Evolutionary conservation across 2,329 filamentous ascomycete species (phyloP).

Genomic region (Colletotrichum sp.): DNA sequence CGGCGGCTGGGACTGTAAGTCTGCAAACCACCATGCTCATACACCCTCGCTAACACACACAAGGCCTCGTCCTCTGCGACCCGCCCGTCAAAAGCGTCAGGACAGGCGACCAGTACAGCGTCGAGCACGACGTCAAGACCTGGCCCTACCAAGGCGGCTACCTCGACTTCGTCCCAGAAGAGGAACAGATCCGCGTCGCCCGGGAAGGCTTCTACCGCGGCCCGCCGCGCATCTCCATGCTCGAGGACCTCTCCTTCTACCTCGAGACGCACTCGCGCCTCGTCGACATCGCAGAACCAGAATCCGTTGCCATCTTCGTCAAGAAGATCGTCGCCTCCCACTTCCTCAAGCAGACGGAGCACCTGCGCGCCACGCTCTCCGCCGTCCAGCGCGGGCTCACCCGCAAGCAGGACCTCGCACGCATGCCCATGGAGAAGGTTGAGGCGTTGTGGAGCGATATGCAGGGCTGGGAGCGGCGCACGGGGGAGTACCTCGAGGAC

Average conservation of each 20-base stretch:
- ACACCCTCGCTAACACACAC: not conserved
- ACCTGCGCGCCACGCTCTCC: constrained; percentile 25
- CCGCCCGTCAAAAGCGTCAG: constrained; percentile 25
- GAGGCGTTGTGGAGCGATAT: constrained; percentile 31
- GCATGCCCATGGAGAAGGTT: constrained; percentile 23
- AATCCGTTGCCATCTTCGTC: constrained; percentile 23
- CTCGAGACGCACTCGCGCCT: constrained; percentile 22
- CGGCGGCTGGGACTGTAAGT: constrained; percentile 27
- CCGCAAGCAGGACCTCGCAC: constrained; percentile 27
- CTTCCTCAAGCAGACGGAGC: constrained; percentile 26
- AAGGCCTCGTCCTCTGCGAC: constrained; percentile 27
- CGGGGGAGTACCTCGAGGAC: constrained; percentile 29
- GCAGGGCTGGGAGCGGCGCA: constrained; percentile 29
- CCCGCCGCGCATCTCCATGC: constrained; percentile 24
- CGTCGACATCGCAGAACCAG: constrained; percentile 7
- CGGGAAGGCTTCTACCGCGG: constrained; percentile 5
- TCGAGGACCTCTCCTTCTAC: constrained; percentile 29
- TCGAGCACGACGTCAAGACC: constrained; percentile 18
- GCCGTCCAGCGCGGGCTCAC: constrained; percentile 27
- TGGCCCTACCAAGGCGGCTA: constrained; percentile 28
- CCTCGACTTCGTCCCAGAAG: constrained; percentile 28
- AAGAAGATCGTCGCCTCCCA: constrained; percentile 29
- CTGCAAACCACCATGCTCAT: not conserved
- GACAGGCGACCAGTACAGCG: constrained; percentile 22
- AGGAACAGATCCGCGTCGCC: constrained; percentile 15